phyloP scores from a whole-genome alignment of 192 early-diverging fungal species.

The Coemansia sp. region DNA sequence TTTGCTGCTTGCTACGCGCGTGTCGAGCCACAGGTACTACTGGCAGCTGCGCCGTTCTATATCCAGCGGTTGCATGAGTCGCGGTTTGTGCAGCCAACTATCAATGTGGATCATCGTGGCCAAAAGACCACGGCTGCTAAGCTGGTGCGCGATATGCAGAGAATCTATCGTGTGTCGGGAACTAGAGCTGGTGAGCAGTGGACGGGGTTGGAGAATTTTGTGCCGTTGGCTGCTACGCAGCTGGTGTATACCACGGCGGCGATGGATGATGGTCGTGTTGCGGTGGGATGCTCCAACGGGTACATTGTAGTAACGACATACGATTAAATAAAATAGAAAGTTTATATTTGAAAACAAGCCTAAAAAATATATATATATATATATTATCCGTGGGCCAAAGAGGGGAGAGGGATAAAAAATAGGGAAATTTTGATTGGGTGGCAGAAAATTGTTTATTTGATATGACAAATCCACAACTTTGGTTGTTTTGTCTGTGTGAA shows the following conservation, averaged over 20 bases:
- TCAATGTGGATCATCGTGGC: constrained; percentile 38
- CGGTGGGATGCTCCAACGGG: constrained; percentile 43
- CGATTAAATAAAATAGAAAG: constrained; percentile 17
- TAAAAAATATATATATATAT: too few relatives aligned
- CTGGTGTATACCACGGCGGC: constrained; percentile 18
- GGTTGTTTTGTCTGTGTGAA: neutral
- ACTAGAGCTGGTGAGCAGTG: neutral
- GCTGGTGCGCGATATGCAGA: constrained; percentile 29
- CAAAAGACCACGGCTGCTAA: constrained; percentile 12
- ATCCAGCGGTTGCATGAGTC: constrained; percentile 41
- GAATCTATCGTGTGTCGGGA: constrained; percentile 12
- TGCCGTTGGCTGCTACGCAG: constrained; percentile 10
- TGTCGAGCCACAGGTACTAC: constrained; percentile 7
- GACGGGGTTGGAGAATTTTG: constrained; percentile 1
- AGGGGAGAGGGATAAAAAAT: too few relatives aligned
- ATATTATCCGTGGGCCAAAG: too few relatives aligned
- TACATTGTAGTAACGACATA: constrained; percentile 42
- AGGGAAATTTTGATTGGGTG: neutral
- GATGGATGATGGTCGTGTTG: constrained; percentile 40
- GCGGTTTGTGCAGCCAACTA: constrained; percentile 16
- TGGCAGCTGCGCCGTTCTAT: constrained; percentile 30
- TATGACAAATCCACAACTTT: neutral
- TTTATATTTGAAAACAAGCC: too few relatives aligned
- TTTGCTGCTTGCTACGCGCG: constrained; percentile 16
- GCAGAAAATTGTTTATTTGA: neutral